Evolutionary conservation across 1,284 basidiomycete species (phyloP).

Genomic region (Malassezia nana): DNA sequence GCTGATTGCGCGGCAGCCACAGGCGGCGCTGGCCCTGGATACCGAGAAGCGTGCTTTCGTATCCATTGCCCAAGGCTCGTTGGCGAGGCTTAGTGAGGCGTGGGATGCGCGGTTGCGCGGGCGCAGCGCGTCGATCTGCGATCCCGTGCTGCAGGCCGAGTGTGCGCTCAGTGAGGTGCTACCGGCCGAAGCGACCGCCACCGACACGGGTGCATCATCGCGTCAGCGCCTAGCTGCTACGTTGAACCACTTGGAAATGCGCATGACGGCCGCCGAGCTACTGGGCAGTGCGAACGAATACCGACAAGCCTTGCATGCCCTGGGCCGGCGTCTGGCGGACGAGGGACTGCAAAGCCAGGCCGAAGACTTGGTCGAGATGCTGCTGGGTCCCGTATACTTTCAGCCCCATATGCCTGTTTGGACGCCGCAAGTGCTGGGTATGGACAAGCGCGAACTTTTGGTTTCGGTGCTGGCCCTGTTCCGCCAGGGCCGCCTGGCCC

Average conservation of each 20-base stretch:
- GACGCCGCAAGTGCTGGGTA: conserved; percentile 19
- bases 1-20: conserved; percentile 23
- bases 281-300: conserved; percentile 40
- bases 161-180: conserved; percentile 26
- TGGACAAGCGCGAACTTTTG: conserved; percentile 20
- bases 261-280: conserved; percentile 37
- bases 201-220: conserved; percentile 3
- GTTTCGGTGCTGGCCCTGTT: conserved; percentile 12
- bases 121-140: conserved; percentile 21
- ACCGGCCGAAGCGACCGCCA: not conserved
- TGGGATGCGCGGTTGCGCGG: conserved; percentile 36
- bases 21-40: conserved; percentile 39
- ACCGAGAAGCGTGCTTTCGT: conserved; percentile 27
- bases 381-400: conserved; percentile 44
- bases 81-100: conserved; percentile 31
- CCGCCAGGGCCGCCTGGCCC: not conserved
- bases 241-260: conserved; percentile 39
- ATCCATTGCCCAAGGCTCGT: conserved; percentile 33
- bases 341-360: conserved; percentile 40
- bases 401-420: conserved; percentile 12
- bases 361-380: conserved; percentile 37
- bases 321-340: conserved; percentile 37
- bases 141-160: conserved; percentile 33
- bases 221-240: conserved; percentile 30
- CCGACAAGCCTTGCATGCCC: conserved; percentile 26